A percentile compares a stretch with the other conserved stretches of the same genome.
Conservation (phyloP, 306 rosid genomes). For the Lathyrus aphaca region DNA sequence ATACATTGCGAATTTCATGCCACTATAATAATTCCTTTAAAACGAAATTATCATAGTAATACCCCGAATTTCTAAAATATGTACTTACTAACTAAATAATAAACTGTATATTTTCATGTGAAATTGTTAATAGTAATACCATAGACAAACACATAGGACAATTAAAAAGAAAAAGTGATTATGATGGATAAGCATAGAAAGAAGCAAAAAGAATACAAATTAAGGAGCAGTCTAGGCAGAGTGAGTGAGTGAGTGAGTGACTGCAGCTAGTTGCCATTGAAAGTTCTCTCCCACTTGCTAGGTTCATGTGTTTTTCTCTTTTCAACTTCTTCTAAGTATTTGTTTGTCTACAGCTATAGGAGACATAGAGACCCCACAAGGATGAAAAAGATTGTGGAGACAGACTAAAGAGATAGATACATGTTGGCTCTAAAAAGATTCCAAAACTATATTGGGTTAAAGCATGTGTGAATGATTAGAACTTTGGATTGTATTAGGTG, state of each 20-base stretch:
- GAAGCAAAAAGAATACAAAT: constrained; percentile 45
- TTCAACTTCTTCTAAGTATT: constrained; percentile 36
- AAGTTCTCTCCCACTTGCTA: constrained; percentile 40
- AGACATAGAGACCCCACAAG: constrained; percentile 46
- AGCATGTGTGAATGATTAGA: background rate
- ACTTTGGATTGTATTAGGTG: background rate
- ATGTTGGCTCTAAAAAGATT: constrained; percentile 25
- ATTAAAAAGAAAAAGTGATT: constrained; percentile 36
- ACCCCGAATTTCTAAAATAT: too few relatives aligned
- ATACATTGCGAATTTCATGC: too few relatives aligned
- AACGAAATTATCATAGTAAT: too few relatives aligned
- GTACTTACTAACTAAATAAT: too few relatives aligned
- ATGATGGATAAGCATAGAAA: constrained; percentile 29
- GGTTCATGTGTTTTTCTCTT: constrained; percentile 43
- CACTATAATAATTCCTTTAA: too few relatives aligned
- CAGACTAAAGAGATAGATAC: background rate
- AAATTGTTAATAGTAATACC: constrained; percentile 31
- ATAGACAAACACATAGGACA: constrained; percentile 44
- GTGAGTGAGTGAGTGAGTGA: constrained; percentile 16
- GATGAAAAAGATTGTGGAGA: constrained; percentile 40
- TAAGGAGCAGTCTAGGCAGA: constrained; percentile 27
- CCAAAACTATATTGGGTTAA: background rate
- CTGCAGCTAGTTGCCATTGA: constrained; percentile 26
- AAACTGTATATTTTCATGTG: constrained; percentile 8
- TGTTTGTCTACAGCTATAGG: constrained; percentile 30